Conservation (phyloP, 768 basidiomycete species). For the Rubroboletus pulcherrimus region DNA sequence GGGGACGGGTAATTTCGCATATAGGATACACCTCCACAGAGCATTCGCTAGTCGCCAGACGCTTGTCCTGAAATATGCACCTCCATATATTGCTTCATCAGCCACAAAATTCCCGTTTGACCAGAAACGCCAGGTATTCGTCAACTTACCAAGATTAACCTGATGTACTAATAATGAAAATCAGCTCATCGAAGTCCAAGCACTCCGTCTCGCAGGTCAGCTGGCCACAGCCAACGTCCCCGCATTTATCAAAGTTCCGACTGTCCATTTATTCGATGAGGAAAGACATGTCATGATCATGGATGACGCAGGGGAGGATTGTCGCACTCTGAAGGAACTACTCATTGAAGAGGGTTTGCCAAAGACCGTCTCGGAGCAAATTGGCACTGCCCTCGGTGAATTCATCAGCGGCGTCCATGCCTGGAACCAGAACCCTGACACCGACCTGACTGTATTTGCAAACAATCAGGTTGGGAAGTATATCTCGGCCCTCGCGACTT, state of each 20-base stretch:
- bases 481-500: conserved; percentile 40
- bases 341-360: conserved; percentile 35
- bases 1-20: conserved; percentile 55
- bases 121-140: conserved; percentile 51
- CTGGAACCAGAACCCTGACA: conserved; percentile 36
- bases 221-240: conserved; percentile 30
- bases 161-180: conserved; percentile 27
- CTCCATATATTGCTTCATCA: conserved; percentile 37
- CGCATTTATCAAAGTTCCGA: conserved; percentile 46
- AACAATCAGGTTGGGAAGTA: conserved; percentile 38
- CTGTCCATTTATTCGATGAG: conserved; percentile 48
- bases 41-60: conserved; percentile 43
- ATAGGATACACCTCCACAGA: conserved; percentile 43
- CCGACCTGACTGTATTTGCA: conserved; percentile 37
- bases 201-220: conserved; percentile 41
- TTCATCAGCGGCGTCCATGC: conserved; percentile 54
- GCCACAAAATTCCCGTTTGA: conserved; percentile 30
- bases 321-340: conserved; percentile 38
- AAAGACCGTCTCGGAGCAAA: conserved; percentile 33
- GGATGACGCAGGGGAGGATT: conserved; percentile 51
- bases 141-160: background rate
- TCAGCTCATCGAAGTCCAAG: conserved; percentile 44
- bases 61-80: conserved; percentile 57
- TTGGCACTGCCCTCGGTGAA: conserved; percentile 51
- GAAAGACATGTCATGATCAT: conserved; percentile 52